Conservation (phyloP, 2,329 filamentous ascomycete genomes). For the Aphanocladium album region DNA sequence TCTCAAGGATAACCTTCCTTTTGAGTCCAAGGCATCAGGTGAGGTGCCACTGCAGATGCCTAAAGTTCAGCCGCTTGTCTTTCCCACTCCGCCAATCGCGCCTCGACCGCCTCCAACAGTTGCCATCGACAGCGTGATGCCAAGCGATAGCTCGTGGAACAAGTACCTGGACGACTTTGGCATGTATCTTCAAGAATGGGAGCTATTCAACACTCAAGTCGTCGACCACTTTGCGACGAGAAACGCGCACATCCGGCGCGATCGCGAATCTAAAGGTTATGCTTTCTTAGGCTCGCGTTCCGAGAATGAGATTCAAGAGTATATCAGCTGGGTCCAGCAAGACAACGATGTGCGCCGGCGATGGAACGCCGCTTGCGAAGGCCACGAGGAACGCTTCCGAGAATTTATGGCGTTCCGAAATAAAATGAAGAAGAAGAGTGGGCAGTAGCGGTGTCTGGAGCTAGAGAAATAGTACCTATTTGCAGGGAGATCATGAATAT, state of each 20-base stretch:
- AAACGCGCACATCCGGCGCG: conserved; percentile 36
- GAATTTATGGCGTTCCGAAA: conserved; percentile 49
- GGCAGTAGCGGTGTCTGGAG: background rate
- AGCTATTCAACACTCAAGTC: conserved; percentile 46
- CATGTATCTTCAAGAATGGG: conserved; percentile 47
- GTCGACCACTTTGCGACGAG: conserved; percentile 52
- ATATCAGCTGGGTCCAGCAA: conserved; percentile 56
- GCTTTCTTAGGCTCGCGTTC: conserved; percentile 40
- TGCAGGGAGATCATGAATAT: background rate
- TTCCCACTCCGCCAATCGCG: conserved; percentile 45
- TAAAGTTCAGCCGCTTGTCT: conserved; percentile 32
- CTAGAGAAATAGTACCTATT: background rate
- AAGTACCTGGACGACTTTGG: conserved; percentile 51
- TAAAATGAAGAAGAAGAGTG: conserved; percentile 31
- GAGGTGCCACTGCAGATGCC: conserved; percentile 33
- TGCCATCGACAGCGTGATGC: conserved; percentile 38
- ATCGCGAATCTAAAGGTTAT: conserved; percentile 37
- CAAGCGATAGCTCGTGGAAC: conserved; percentile 39
- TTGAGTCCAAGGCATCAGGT: conserved; percentile 46
- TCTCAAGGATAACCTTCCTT: conserved; percentile 52
- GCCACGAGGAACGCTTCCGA: conserved; percentile 54
- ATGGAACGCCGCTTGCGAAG: conserved; percentile 56
- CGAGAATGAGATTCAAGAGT: conserved; percentile 48
- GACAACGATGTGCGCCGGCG: conserved; percentile 58
- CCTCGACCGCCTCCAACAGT: conserved; percentile 43